Conservation (phyloP, 371 early-diverging fungal genomes). For the Rhizopus stolonifer region DNA sequence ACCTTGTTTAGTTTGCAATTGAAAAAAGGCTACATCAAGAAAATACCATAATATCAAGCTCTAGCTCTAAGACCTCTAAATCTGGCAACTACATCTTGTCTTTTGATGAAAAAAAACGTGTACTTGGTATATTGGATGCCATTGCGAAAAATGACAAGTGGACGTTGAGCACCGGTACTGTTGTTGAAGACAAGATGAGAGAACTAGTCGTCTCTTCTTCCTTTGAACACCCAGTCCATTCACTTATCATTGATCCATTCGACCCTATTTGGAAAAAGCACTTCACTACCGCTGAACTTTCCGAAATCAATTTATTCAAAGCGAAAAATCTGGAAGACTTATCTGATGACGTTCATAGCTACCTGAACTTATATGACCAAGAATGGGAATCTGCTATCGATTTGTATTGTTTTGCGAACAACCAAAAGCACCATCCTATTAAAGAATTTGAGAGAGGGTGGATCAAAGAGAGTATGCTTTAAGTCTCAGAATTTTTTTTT, state of each 20-base stretch:
- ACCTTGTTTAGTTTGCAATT: too few species aligned
- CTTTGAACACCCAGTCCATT: constrained; percentile 5
- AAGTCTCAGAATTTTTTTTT: background rate
- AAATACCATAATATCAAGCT: too few species aligned
- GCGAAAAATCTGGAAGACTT: too few species aligned
- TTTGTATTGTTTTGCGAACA: too few species aligned
- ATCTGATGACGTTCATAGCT: too few species aligned
- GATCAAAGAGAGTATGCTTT: background rate
- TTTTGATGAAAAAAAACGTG: background rate
- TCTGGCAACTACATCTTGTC: constrained; percentile 3
- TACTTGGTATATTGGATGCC: background rate
- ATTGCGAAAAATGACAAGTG: background rate
- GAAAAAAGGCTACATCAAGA: too few species aligned
- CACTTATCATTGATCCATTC: background rate
- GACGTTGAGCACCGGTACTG: background rate
- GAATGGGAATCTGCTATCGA: background rate
- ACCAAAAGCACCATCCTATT: too few species aligned
- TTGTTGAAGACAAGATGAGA: constrained; percentile 3
- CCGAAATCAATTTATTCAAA: too few species aligned
- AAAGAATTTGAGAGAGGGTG: too few species aligned
- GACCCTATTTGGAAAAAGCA: background rate
- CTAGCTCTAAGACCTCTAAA: too few species aligned
- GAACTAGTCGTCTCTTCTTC: background rate
- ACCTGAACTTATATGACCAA: too few species aligned
- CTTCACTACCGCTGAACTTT: background rate